Evolutionary conservation across 2,329 filamentous ascomycete genomes (phyloP).

Genomic region (Fusarium palustre): DNA sequence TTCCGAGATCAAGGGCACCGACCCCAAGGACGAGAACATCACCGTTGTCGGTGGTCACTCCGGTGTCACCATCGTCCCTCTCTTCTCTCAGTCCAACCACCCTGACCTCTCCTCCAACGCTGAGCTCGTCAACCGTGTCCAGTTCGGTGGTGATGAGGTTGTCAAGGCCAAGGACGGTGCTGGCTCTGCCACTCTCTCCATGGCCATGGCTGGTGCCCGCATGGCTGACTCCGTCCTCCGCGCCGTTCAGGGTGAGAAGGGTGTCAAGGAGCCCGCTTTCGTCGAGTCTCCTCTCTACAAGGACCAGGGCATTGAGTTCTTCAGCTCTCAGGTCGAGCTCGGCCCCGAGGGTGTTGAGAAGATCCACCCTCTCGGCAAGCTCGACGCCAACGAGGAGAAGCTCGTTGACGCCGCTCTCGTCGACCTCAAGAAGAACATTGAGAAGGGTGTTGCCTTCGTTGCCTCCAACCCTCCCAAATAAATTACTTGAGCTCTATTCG

Average conservation of each 20-base stretch:
- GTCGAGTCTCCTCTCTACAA: slow-evolving; percentile 98
- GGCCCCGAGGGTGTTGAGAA: slow-evolving; percentile 96
- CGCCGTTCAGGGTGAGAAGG: slow-evolving; percentile 92
- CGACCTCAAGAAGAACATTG: slow-evolving; percentile 94
- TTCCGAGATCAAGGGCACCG: slow-evolving; percentile 88
- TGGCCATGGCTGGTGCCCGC: slow-evolving; percentile 93
- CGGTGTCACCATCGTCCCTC: slow-evolving; percentile 96
- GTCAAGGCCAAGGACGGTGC: slow-evolving; percentile 99
- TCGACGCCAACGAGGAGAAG: slow-evolving; percentile 88
- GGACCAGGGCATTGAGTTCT: slow-evolving; percentile 98
- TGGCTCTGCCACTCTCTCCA: slow-evolving; percentile 96
- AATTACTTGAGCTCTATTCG: slow-evolving; percentile 42
- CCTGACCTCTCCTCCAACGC: slow-evolving; percentile 82
- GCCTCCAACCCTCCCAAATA: slow-evolving; percentile 71
- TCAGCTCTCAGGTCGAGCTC: slow-evolving; percentile 94
- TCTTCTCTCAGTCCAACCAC: slow-evolving; percentile 95
- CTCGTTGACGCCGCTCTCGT: slow-evolving; percentile 86
- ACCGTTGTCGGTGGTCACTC: slow-evolving; percentile 97
- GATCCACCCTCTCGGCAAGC: slow-evolving; percentile 86
- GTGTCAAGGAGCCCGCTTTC: slow-evolving; percentile 94
- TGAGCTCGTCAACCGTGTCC: slow-evolving; percentile 90
- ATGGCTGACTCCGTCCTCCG: slow-evolving; percentile 93
- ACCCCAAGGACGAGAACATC: slow-evolving; percentile 94
- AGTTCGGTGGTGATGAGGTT: slow-evolving; percentile 99
- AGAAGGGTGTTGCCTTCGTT: slow-evolving; percentile 81